Evolutionary conservation across 257 asterid species (phyloP).

Genomic region (Cruciata laevipes): DNA sequence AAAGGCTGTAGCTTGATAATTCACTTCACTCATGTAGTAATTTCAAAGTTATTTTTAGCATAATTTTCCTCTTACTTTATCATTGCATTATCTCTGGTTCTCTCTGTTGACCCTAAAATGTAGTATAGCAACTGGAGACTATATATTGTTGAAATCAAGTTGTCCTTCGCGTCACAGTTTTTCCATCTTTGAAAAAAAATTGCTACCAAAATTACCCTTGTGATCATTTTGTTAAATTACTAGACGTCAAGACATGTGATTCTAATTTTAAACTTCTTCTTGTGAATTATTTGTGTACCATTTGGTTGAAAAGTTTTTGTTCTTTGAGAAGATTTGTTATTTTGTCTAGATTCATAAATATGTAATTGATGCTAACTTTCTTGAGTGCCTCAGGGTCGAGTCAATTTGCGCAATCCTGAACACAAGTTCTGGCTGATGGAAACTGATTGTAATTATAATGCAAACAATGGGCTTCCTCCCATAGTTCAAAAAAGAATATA

Average conservation of each 20-base stretch:
- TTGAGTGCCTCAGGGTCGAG: constrained; percentile 57
- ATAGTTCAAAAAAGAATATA: constrained; percentile 54
- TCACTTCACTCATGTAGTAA: neutral
- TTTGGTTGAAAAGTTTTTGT: neutral
- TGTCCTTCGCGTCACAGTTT: neutral
- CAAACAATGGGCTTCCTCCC: constrained; percentile 89
- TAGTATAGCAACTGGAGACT: neutral
- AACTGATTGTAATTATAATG: constrained; percentile 53
- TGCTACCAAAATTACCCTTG: neutral
- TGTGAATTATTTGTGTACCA: neutral
- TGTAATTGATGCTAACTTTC: constrained; percentile 8
- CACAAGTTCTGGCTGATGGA: constrained; percentile 80
- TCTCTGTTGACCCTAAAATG: too few species aligned
- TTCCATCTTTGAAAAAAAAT: neutral
- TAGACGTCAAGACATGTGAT: neutral
- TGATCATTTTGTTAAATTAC: neutral
- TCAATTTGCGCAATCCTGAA: constrained; percentile 65
- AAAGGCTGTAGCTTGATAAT: neutral
- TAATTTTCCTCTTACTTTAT: neutral
- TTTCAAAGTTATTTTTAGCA: neutral
- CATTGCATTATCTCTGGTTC: neutral
- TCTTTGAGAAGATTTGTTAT: neutral
- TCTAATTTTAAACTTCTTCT: neutral
- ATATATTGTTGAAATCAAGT: neutral
- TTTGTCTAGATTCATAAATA: neutral